These are phyloP conservation scores for Fraxinus greggii DNA, from an alignment of 305 asterid species.

Conservation along the genomic window DNA sequence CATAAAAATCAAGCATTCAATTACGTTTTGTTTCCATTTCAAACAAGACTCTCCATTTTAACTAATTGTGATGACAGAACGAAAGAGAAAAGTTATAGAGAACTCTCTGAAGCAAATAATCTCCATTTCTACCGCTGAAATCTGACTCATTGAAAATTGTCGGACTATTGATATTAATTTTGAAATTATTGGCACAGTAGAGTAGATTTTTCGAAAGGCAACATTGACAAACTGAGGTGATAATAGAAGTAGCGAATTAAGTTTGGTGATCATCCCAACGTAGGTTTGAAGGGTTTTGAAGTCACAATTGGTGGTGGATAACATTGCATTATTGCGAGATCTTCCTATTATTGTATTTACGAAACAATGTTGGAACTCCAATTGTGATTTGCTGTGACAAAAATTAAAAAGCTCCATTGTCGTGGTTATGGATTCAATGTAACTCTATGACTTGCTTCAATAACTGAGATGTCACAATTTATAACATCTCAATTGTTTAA, in stretches of 20 bases:
- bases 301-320: too few relatives aligned
- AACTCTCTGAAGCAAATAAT: background rate
- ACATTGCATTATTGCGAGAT: too few relatives aligned
- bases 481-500: too few relatives aligned
- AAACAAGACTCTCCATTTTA: background rate
- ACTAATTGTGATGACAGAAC: background rate
- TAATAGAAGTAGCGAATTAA: background rate
- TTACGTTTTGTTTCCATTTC: background rate
- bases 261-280: background rate
- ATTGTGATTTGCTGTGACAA: background rate
- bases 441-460: too few relatives aligned
- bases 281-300: background rate
- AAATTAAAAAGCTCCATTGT: background rate
- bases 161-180: background rate
- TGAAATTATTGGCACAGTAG: background rate
- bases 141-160: background rate
- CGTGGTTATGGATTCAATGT: too few relatives aligned
- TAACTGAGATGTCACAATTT: too few relatives aligned
- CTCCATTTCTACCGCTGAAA: too few relatives aligned
- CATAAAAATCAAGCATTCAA: too few relatives aligned
- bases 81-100: background rate
- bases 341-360: too few relatives aligned
- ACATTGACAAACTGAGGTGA: background rate
- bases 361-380: background rate
- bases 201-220: background rate